Evolutionary conservation across 2,329 filamentous ascomycete species (phyloP).

Genomic region (Monosporascus cannonballus): DNA sequence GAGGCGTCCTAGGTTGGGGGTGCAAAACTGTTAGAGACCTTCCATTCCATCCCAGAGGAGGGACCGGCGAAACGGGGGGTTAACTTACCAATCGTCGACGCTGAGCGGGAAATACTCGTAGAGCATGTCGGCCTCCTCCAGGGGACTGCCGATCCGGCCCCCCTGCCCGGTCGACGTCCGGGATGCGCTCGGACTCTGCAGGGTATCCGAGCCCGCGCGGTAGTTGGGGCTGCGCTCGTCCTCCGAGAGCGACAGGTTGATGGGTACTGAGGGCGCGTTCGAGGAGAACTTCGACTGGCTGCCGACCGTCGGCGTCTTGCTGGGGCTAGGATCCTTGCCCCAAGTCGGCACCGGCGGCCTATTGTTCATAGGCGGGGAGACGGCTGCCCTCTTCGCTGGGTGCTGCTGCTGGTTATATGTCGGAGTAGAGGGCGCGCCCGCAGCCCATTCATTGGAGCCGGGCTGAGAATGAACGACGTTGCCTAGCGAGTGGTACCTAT

Average conservation of each 20-base stretch:
- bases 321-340: conserved; percentile 23
- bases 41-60: not conserved
- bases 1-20: conserved; percentile 11
- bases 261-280: conserved; percentile 28
- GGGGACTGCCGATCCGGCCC: conserved; percentile 48
- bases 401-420: conserved; percentile 26
- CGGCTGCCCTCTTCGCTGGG: conserved; percentile 45
- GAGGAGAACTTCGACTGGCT: conserved; percentile 18
- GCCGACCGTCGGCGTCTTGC: conserved; percentile 15
- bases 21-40: not conserved
- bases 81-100: conserved; percentile 71
- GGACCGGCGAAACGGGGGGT: too few relatives aligned
- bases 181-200: conserved; percentile 41
- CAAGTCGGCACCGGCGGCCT: conserved; percentile 51
- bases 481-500: conserved; percentile 19
- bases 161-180: conserved; percentile 28
- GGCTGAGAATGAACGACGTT: conserved; percentile 13
- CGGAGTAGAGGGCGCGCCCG: conserved; percentile 29
- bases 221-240: conserved; percentile 52
- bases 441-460: conserved; percentile 40
- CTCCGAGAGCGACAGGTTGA: conserved; percentile 52
- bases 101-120: conserved; percentile 95
- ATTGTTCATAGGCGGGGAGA: conserved; percentile 41
- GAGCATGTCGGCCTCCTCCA: conserved; percentile 74
- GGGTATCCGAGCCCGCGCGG: conserved; percentile 39